Base-by-base conservation (phyloP, 345 rosid species). In the Rhizophora apiculata region DNA sequence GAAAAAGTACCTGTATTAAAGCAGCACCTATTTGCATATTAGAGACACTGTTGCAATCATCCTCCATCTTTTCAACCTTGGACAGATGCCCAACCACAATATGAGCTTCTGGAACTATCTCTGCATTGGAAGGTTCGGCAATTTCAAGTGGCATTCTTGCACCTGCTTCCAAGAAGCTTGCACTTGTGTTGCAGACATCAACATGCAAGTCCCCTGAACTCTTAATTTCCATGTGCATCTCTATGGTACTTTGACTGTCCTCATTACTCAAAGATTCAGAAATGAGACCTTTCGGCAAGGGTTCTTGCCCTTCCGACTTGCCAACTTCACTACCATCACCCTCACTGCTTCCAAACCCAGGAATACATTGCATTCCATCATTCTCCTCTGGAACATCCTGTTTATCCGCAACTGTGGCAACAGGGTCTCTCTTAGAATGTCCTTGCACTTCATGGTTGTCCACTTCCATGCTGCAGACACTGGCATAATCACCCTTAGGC, bases 101-200 rank as follows among this genome's bases (percentile, higher is more conserved):
- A 53, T 55, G 65, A 39, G 61, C 83, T 36, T 68, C 65, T 2
- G 63, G 59, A 53, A 55, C 22, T 67, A 59, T 56, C 74, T 74
- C 82, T 56, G 22, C 27, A 29, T 36, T 8, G 61, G 20, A 16
- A 19, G 72, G 63, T 60, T 65, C 64, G 30, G 65, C 54, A 46
- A 49, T 18, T 57, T 71, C 68, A 16, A n/a, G 51, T 9, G 64
- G 63, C 72, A 76, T 24, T 22, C 54, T 24, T 57, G 55, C 56
- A 27, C 6, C 18, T 10, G 31, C 73, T 57, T 74, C 74, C 4
- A 57, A 8, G 22, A 58, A n/a, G 58, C 61, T 61, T 43, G 29
- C 34, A 37, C 21, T 58, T 46, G 30, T 18, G 34, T 20, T 37
- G 53, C 65, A 56, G 37, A 62, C 62, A 30, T 62, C 52, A 43